phyloP scores from a whole-genome alignment of 805 yeast species.

The Debaryomyces castellii region DNA sequence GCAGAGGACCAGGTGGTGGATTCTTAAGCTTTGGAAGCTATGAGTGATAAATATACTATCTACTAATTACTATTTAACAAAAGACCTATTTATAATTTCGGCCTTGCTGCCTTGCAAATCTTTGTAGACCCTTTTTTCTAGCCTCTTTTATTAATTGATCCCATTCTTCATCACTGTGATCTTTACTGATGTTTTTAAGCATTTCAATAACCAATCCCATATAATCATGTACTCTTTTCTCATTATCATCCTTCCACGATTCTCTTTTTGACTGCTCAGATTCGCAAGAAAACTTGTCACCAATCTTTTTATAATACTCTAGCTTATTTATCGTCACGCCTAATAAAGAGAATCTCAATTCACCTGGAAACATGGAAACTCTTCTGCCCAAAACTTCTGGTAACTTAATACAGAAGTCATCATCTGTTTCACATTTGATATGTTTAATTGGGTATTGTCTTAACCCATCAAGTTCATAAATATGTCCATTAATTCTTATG shows the following conservation, averaged over 20 bases:
- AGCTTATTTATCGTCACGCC: slow-evolving; percentile 55
- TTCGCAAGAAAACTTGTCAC: slow-evolving; percentile 37
- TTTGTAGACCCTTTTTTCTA: slow-evolving; percentile 12
- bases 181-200: slow-evolving; percentile 38
- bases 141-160: slow-evolving; percentile 23
- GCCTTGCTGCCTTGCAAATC: background rate
- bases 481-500: slow-evolving; percentile 38
- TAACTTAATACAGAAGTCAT: slow-evolving; percentile 42
- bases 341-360: slow-evolving; percentile 55
- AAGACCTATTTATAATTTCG: background rate
- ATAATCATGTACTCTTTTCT: slow-evolving; percentile 53
- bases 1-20: slow-evolving; percentile 50
- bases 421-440: slow-evolving; percentile 33
- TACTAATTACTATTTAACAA: background rate
- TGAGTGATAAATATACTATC: slow-evolving; percentile 7
- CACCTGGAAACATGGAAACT: slow-evolving; percentile 47
- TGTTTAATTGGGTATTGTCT: slow-evolving; percentile 56
- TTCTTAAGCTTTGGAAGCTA: slow-evolving; percentile 36
- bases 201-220: slow-evolving; percentile 50
- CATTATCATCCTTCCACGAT: slow-evolving; percentile 54
- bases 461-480: slow-evolving; percentile 66
- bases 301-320: slow-evolving; percentile 29
- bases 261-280: slow-evolving; percentile 49
- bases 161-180: slow-evolving; percentile 41
- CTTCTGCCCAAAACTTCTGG: slow-evolving; percentile 47